Percentiles rank a stretch among this genome's conserved stretches.
Evolutionary conservation across 495 filamentous ascomycete genomes (phyloP).

Genomic region (Trichoderma reesei): DNA sequence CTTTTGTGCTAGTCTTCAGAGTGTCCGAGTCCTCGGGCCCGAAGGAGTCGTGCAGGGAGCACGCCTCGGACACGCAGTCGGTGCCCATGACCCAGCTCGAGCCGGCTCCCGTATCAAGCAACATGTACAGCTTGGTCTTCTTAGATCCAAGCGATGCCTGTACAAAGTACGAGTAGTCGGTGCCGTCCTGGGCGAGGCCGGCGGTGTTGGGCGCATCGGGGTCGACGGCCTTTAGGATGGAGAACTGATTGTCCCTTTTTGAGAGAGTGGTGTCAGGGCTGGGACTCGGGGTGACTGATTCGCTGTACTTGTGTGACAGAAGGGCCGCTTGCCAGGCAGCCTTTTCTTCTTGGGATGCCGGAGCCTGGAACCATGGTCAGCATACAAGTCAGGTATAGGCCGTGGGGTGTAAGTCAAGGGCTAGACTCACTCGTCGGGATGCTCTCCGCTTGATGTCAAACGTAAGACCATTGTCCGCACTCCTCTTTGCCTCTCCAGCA

Average conservation of each 20-base stretch:
- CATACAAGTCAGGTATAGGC: neutral
- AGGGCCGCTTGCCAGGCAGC: slow-evolving; percentile 1
- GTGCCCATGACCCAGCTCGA: slow-evolving; percentile 71
- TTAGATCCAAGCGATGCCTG: slow-evolving; percentile 56
- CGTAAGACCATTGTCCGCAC: neutral
- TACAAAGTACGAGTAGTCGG: slow-evolving; percentile 70
- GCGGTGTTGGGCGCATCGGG: slow-evolving; percentile 48
- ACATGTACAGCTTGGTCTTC: slow-evolving; percentile 55
- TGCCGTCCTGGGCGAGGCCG: slow-evolving; percentile 63
- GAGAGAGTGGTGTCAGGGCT: slow-evolving; percentile 14
- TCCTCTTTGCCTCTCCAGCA: neutral
- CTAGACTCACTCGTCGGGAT: slow-evolving; percentile 12
- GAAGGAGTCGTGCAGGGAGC: slow-evolving; percentile 56
- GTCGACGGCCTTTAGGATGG: slow-evolving; percentile 43
- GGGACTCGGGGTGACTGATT: slow-evolving; percentile 15
- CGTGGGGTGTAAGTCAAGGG: neutral
- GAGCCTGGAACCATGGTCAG: slow-evolving; percentile 14
- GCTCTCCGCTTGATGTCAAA: slow-evolving; percentile 17
- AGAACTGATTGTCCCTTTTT: slow-evolving; percentile 41
- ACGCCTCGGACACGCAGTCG: slow-evolving; percentile 51
- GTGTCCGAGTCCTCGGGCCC: slow-evolving; percentile 49
- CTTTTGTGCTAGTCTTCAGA: slow-evolving; percentile 34
- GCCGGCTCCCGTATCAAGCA: slow-evolving; percentile 69
- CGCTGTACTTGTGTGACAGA: slow-evolving; percentile 10
- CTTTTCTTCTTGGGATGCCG: neutral